phyloP scores from a whole-genome alignment of 345 rosid genomes.

The Raphanus raphanistrum region DNA sequence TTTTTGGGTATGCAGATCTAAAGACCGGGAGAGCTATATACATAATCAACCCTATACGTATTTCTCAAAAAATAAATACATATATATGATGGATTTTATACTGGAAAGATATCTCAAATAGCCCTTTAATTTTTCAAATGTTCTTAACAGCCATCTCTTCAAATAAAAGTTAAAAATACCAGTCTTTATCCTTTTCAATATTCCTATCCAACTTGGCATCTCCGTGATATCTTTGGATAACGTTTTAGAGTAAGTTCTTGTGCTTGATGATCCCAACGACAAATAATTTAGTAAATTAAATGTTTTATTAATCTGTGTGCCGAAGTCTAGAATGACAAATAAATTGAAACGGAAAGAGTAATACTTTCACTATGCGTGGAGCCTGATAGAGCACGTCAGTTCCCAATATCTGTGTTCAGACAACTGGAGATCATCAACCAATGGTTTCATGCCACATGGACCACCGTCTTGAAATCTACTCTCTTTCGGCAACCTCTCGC shows the following conservation, averaged over 20 bases:
- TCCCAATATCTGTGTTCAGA: conserved; percentile 17
- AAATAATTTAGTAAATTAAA: neutral
- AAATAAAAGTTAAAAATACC: neutral
- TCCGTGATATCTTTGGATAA: conserved; percentile 25
- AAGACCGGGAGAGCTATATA: neutral
- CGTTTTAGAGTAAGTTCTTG: conserved; percentile 16
- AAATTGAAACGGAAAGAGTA: no score
- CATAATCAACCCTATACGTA: neutral
- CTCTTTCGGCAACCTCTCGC: conserved; percentile 33
- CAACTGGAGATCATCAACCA: conserved; percentile 45
- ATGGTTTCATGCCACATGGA: conserved; percentile 29
- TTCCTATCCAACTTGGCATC: conserved; percentile 9
- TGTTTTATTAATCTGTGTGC: no score
- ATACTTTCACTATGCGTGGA: conserved; percentile 36
- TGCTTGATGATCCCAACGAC: conserved; percentile 20
- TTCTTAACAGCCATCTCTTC: neutral
- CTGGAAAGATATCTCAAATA: neutral
- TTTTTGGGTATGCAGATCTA: neutral
- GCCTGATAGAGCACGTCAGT: conserved; percentile 54
- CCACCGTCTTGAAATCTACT: neutral
- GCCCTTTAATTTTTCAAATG: neutral
- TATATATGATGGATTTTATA: neutral
- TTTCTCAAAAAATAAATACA: neutral
- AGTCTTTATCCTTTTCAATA: neutral
- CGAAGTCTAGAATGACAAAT: no score